Percentiles rank a stretch among this genome's conserved stretches.
Evolutionary conservation across 2,329 filamentous ascomycete species (phyloP).

Genomic region (Cytospora piceae): DNA sequence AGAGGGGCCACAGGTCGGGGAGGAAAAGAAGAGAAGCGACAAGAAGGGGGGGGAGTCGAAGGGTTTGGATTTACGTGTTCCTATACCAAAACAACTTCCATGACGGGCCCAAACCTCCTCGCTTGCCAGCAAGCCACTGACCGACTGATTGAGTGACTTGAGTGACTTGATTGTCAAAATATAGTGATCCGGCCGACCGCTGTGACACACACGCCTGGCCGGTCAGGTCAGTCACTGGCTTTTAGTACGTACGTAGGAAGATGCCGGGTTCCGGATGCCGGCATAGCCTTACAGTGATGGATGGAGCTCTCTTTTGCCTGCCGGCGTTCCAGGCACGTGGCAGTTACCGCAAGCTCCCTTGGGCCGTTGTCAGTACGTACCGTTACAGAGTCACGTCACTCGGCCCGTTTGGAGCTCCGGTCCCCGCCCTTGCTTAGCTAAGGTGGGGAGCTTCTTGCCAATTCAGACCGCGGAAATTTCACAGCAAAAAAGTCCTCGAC

Average conservation of each 20-base stretch:
- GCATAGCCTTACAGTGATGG: not conserved
- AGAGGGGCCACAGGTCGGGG: not conserved
- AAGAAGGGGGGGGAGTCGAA: not conserved
- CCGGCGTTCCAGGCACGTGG: not conserved
- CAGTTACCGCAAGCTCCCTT: not conserved
- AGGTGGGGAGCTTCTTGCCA: not conserved
- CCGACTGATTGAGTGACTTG: not conserved
- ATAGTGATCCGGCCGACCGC: not conserved
- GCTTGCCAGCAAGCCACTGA: not conserved
- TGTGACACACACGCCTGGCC: not conserved
- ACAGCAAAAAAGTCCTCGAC: not conserved
- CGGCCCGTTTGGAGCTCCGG: not conserved
- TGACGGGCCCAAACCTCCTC: not conserved
- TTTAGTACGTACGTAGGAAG: not conserved
- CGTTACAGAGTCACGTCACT: not conserved
- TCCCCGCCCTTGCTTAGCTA: conserved; percentile 1
- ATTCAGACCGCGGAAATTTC: not conserved
- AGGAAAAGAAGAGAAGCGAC: not conserved
- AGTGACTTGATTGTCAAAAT: not conserved
- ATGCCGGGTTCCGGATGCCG: not conserved
- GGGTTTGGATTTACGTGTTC: not conserved
- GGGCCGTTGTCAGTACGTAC: not conserved
- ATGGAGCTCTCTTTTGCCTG: not conserved
- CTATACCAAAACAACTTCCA: not conserved
- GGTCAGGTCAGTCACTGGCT: too few species aligned